Evolutionary conservation across 768 basidiomycete species (phyloP).

Genomic region (Lentinula sp.): DNA sequence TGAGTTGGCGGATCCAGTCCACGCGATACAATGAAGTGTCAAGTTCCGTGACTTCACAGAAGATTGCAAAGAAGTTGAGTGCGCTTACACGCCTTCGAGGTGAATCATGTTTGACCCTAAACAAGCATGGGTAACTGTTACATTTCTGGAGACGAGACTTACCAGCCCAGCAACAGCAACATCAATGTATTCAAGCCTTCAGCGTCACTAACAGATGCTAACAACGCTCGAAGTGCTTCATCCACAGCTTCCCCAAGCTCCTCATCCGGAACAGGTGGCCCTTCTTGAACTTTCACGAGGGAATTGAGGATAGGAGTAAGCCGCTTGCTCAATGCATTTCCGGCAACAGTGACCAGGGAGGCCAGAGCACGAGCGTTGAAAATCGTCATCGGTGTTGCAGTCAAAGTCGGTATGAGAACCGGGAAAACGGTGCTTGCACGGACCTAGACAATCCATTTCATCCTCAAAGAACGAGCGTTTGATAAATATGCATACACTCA

Average conservation of each 20-base stretch:
- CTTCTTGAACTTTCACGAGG: conserved; percentile 73
- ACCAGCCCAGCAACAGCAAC: conserved; percentile 88
- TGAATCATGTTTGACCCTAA: conserved; percentile 76
- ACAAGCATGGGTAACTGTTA: neutral
- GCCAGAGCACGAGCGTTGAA: conserved; percentile 93
- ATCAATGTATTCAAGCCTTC: conserved; percentile 90
- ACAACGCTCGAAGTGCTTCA: conserved; percentile 67
- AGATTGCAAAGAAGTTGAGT: conserved; percentile 69
- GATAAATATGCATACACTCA: conserved; percentile 50
- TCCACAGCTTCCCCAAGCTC: conserved; percentile 67
- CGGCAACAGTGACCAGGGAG: conserved; percentile 90
- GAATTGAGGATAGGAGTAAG: conserved; percentile 74
- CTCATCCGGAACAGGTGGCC: conserved; percentile 44
- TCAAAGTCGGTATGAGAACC: conserved; percentile 89
- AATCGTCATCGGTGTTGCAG: conserved; percentile 82
- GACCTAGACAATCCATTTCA: conserved; percentile 44
- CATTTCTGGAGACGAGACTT: conserved; percentile 17
- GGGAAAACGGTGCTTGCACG: conserved; percentile 96
- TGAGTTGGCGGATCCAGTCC: conserved; percentile 91
- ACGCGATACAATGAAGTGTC: conserved; percentile 83
- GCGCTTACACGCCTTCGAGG: conserved; percentile 72
- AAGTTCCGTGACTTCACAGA: conserved; percentile 78
- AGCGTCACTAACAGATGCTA: conserved; percentile 73
- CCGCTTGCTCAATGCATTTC: conserved; percentile 80
- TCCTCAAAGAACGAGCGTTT: neutral